phyloP scores from a whole-genome alignment of 2,329 filamentous ascomycete genomes.

The Leptosphaerulina australis region DNA sequence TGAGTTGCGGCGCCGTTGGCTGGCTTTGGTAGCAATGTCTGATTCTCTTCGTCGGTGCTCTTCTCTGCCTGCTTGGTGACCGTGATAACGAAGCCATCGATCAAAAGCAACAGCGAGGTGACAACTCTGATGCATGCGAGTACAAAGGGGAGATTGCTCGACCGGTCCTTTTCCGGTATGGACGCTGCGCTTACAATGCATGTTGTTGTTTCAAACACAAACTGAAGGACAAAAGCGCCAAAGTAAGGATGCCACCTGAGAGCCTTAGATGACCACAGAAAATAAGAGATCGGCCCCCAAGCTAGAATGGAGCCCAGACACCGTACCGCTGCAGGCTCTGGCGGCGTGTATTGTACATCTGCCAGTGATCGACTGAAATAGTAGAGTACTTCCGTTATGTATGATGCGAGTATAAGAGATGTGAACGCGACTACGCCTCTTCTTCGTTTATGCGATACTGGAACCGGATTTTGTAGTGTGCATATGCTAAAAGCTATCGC shows the following conservation, averaged over 20 bases:
- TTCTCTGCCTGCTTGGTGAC: slow-evolving; percentile 39
- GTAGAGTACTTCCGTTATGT: slow-evolving; percentile 42
- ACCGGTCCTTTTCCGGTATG: slow-evolving; percentile 21
- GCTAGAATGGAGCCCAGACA: slow-evolving; percentile 45
- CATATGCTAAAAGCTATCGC: slow-evolving; percentile 36
- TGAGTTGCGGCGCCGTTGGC: slow-evolving; percentile 44
- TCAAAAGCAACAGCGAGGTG: slow-evolving; percentile 32
- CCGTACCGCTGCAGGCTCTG: slow-evolving; percentile 42
- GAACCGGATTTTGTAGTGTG: slow-evolving; percentile 39
- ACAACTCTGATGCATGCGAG: slow-evolving; percentile 31
- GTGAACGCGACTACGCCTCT: slow-evolving; percentile 27
- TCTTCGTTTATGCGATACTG: slow-evolving; percentile 32
- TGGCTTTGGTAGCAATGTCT: slow-evolving; percentile 61
- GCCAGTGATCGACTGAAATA: slow-evolving; percentile 41
- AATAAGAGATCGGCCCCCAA: slow-evolving; percentile 37
- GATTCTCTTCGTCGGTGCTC: slow-evolving; percentile 61
- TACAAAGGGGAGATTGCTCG: slow-evolving; percentile 29
- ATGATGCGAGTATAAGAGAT: slow-evolving; percentile 27
- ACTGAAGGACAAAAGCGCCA: slow-evolving; percentile 42
- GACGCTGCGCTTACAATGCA: slow-evolving; percentile 34
- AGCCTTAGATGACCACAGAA: slow-evolving; percentile 30
- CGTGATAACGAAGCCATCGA: slow-evolving; percentile 40
- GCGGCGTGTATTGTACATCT: slow-evolving; percentile 38
- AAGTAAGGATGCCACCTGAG: slow-evolving; percentile 45
- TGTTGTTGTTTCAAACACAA: slow-evolving; percentile 39